Evolutionary conservation across 148 eudicot genomes (phyloP).

Genomic region (Rheum nobile): DNA sequence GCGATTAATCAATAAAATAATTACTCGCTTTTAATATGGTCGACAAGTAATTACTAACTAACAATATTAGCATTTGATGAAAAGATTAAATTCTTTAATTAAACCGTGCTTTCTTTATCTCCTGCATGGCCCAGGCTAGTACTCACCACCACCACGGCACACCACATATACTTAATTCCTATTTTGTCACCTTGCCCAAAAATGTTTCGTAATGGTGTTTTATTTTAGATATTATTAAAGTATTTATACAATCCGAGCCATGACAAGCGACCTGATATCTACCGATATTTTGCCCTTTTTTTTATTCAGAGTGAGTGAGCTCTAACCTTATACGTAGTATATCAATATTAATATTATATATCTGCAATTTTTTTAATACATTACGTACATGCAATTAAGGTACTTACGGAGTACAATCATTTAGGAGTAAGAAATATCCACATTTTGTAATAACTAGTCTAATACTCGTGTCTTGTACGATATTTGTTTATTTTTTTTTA

Average conservation of each 20-base stretch:
- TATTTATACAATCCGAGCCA: neutral
- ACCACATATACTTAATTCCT: conserved; percentile 3
- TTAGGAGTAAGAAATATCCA: neutral
- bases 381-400: neutral
- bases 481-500: too few species aligned
- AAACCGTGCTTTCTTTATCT: neutral
- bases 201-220: neutral
- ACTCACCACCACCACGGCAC: neutral
- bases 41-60: too few species aligned
- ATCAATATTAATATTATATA: neutral
- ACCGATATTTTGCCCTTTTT: neutral
- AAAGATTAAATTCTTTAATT: neutral
- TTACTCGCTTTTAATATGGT: neutral
- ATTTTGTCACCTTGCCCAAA: neutral
- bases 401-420: neutral
- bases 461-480: too few species aligned
- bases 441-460: neutral
- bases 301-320: neutral
- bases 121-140: neutral
- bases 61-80: too few species aligned
- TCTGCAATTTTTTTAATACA: neutral
- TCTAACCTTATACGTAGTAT: neutral
- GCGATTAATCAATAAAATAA: too few species aligned
- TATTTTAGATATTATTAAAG: neutral
- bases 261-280: conserved; percentile 4